Base-by-base conservation (phyloP, 2,329 filamentous ascomycete species). In the Penicillium polonicum region DNA sequence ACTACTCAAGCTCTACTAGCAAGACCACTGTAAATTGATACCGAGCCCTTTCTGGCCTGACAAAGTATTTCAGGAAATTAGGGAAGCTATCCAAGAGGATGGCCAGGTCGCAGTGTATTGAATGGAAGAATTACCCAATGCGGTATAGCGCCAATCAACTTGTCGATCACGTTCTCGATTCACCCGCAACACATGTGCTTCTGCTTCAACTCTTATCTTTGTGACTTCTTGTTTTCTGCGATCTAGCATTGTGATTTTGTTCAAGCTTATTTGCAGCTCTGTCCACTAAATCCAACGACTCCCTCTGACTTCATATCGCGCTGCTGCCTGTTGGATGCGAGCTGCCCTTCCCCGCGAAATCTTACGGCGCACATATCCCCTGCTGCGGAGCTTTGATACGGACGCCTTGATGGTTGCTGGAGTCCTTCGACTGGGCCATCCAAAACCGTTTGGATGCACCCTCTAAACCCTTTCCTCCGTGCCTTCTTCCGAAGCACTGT, bases 401-500 rank as follows among this genome's bases (percentile, higher is more conserved):
- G 55, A 67, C 70, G 72, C 65, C 72, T 76, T 75, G 69, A 76
- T 76, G 72, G 72, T 66, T 70, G 63, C 68, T 65, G 58, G 68
- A 67, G 64, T 56, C 64, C 55, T 56, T 69, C 61, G 65, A 59
- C 65, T 62, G 72, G 72, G 70, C 70, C 69, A 69, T 75, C 74
- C 74, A 73, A 75, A 70, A 75, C 67, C 72, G 75, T 76, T 76
- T 89, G 88, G 87, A 96, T 96, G 92, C 92, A 92, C 88, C 91
- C 94, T 82, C 85, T 97, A 87, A 99, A 99, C 80, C 94, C 94
- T 76, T 97, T 97, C 80, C 85, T 99, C 78, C 88, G 90, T 83
- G 92, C 93, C 83, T 97, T 99, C 87, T 97, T 97, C 85, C 92
- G 91, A 82, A 97, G 92, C 85, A 87, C 91, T 76, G 85, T 97